These are phyloP conservation scores for Zygotorulaspora danielsina DNA, from an alignment of 805 yeast genomes.

Conservation along the genomic window DNA sequence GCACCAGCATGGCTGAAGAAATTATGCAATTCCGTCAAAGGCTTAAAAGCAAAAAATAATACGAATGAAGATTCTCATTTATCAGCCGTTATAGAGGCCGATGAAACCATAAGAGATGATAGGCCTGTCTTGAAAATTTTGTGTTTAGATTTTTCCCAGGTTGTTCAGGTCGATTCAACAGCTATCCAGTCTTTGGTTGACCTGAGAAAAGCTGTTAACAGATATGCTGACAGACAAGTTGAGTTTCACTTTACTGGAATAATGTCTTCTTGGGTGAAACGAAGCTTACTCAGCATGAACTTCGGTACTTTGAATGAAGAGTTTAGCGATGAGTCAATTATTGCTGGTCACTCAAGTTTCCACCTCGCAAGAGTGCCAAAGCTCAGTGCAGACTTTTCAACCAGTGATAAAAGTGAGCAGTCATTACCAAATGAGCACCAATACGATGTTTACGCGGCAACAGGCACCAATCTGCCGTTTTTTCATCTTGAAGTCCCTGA, in stretches of 20 bases:
- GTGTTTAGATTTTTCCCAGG: slow-evolving; percentile 78
- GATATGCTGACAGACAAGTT: slow-evolving; percentile 74
- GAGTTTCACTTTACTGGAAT: slow-evolving; percentile 89
- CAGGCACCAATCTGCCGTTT: slow-evolving; percentile 35
- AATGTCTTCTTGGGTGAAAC: slow-evolving; percentile 79
- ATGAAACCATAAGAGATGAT: slow-evolving; percentile 34
- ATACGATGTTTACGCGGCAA: slow-evolving; percentile 24
- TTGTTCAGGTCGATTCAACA: slow-evolving; percentile 72
- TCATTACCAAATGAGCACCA: slow-evolving; percentile 3
- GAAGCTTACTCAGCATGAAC: slow-evolving; percentile 69
- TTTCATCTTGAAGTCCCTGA: slow-evolving; percentile 38
- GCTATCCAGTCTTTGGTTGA: slow-evolving; percentile 76
- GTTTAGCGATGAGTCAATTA: slow-evolving; percentile 32
- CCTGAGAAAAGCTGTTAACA: slow-evolving; percentile 63
- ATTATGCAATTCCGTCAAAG: slow-evolving; percentile 14
- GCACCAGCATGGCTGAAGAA: slow-evolving; percentile 38
- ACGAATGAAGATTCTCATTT: slow-evolving; percentile 17
- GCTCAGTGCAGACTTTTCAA: slow-evolving; percentile 13
- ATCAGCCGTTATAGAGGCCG: not conserved
- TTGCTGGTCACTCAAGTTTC: slow-evolving; percentile 33
- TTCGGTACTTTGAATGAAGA: slow-evolving; percentile 59
- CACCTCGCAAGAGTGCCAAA: slow-evolving; percentile 27
- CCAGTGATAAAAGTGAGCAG: slow-evolving; percentile 3
- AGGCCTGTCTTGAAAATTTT: slow-evolving; percentile 68
- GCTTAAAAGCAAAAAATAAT: slow-evolving; percentile 22